phyloP scores from a whole-genome alignment of 768 basidiomycete genomes.

The Baorangia bicolor region DNA sequence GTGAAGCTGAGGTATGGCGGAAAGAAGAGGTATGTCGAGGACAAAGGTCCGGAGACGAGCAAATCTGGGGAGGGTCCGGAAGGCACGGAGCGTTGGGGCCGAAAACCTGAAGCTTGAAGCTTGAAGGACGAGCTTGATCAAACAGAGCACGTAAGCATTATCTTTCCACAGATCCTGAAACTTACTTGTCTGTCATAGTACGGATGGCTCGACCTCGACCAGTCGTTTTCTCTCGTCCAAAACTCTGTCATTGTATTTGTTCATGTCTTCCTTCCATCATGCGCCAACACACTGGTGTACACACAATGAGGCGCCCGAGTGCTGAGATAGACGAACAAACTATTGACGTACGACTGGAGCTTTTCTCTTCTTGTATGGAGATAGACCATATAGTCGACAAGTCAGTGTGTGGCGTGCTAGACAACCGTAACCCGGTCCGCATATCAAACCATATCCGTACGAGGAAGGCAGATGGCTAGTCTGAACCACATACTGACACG shows the following conservation, averaged over 20 bases:
- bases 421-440: too few relatives aligned
- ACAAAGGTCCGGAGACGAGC: constrained; percentile 37
- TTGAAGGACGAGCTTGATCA: constrained; percentile 21
- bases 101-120: constrained; percentile 36
- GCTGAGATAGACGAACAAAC: too few relatives aligned
- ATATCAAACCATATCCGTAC: too few relatives aligned
- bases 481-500: too few relatives aligned
- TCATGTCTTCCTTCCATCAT: not conserved
- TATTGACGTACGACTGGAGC: too few relatives aligned
- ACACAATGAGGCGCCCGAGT: too few relatives aligned
- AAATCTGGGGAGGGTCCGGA: constrained; percentile 37
- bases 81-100: constrained; percentile 37
- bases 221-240: not conserved
- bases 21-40: constrained; percentile 8
- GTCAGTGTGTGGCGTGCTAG: too few relatives aligned
- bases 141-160: not conserved
- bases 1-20: constrained; percentile 26
- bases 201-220: too few relatives aligned
- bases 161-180: not conserved
- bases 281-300: too few relatives aligned
- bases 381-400: too few relatives aligned
- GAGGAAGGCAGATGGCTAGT: too few relatives aligned
- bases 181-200: not conserved
- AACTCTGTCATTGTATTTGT: not conserved
- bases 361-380: too few relatives aligned